phyloP scores from a whole-genome alignment of 257 asterid species.

The Penstemon barbatus region DNA sequence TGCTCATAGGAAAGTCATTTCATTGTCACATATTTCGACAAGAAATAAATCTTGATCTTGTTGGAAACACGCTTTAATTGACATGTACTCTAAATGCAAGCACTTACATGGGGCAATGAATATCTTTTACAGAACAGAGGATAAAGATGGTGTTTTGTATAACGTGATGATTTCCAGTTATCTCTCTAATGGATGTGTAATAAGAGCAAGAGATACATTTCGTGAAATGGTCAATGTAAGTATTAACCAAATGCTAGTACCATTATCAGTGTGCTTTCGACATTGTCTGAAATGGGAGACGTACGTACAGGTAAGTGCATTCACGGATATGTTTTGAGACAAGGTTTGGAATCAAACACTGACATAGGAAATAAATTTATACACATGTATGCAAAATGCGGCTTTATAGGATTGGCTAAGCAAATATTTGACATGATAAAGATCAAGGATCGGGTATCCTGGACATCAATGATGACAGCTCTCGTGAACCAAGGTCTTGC shows the following conservation, averaged over 20 bases:
- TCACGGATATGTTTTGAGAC: conserved; percentile 48
- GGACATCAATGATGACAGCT: conserved; percentile 57
- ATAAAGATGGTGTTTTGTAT: conserved; percentile 45
- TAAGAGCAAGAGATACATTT: conserved; percentile 39
- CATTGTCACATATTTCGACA: conserved; percentile 43
- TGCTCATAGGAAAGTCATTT: conserved; percentile 48
- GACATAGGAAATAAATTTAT: conserved; percentile 53
- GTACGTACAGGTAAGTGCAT: conserved; percentile 33
- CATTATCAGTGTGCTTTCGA: conserved; percentile 45
- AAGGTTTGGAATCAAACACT: conserved; percentile 36
- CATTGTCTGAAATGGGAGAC: conserved; percentile 35
- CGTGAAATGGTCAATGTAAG: conserved; percentile 33
- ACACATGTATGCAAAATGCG: conserved; percentile 42
- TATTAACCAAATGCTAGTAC: conserved; percentile 43
- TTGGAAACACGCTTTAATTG: conserved; percentile 51
- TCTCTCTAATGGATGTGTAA: conserved; percentile 39
- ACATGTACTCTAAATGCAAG: conserved; percentile 59
- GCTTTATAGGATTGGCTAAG: conserved; percentile 31
- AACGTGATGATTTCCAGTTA: conserved; percentile 55
- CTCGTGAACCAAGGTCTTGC: conserved; percentile 35
- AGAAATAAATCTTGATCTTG: conserved; percentile 46
- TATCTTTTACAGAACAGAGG: conserved; percentile 32
- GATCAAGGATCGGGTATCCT: conserved; percentile 47
- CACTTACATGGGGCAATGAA: conserved; percentile 38
- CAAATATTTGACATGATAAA: conserved; percentile 35